Percentiles rank a stretch among this genome's conserved stretches.
phyloP scores from a whole-genome alignment of 805 yeast genomes.

The Candida hungchunana region DNA sequence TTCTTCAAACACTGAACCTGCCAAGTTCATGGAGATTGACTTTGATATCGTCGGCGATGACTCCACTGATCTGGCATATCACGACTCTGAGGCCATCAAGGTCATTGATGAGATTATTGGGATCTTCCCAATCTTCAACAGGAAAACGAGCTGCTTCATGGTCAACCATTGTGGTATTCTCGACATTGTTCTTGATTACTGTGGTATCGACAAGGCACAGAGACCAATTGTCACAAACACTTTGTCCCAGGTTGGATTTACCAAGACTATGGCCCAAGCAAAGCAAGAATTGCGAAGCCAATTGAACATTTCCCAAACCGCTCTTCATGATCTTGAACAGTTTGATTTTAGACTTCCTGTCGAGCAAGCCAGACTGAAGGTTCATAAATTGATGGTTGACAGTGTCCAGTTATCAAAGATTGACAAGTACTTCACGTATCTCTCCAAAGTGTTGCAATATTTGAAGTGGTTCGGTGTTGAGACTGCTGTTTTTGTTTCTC shows the following conservation, averaged over 20 bases:
- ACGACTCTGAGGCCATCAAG: conserved; percentile 87
- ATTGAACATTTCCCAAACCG: conserved; percentile 73
- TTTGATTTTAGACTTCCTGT: conserved; percentile 77
- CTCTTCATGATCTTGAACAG: conserved; percentile 72
- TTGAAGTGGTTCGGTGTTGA: conserved; percentile 57
- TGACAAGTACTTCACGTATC: conserved; percentile 57
- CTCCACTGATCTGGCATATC: conserved; percentile 42
- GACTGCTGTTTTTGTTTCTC: conserved; percentile 60
- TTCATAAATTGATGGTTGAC: conserved; percentile 70
- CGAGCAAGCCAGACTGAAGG: conserved; percentile 54
- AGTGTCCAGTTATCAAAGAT: conserved; percentile 58
- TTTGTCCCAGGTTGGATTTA: conserved; percentile 73
- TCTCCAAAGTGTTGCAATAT: conserved; percentile 53
- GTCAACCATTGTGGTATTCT: conserved; percentile 80
- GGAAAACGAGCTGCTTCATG: conserved; percentile 51
- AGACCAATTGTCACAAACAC: conserved; percentile 61
- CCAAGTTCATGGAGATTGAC: conserved; percentile 74
- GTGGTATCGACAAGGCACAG: conserved; percentile 75
- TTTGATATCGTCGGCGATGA: conserved; percentile 68
- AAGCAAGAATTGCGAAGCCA: conserved; percentile 53
- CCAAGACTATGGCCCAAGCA: conserved; percentile 58
- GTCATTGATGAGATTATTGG: conserved; percentile 71
- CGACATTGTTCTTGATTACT: conserved; percentile 72
- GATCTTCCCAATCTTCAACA: conserved; percentile 62
- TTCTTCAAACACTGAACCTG: conserved; percentile 64